phyloP scores from a whole-genome alignment of 768 basidiomycete genomes.

The Rhodotorula diobovata region DNA sequence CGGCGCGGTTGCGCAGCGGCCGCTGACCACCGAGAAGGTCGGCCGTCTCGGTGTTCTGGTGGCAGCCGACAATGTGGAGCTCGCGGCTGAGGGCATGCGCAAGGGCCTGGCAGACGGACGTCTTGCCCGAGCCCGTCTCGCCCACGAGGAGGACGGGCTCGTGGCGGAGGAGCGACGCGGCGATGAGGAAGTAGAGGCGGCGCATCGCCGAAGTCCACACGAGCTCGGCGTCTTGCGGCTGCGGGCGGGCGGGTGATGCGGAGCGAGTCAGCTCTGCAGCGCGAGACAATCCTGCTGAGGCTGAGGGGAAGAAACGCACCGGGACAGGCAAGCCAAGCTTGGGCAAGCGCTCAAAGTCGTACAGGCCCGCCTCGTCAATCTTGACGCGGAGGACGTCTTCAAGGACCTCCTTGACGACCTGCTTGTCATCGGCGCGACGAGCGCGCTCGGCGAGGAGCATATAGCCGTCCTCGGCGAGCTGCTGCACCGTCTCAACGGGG shows the following conservation, averaged over 20 bases:
- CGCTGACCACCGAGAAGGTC: conserved; percentile 91
- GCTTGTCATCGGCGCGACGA: conserved; percentile 75
- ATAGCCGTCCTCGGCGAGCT: conserved; percentile 91
- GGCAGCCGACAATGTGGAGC: conserved; percentile 79
- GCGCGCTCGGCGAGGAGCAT: conserved; percentile 94
- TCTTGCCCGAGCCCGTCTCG: conserved; percentile 96
- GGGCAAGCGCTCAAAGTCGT: conserved; percentile 48
- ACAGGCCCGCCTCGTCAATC: conserved; percentile 68
- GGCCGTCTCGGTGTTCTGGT: conserved; percentile 96
- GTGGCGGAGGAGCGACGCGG: conserved; percentile 78
- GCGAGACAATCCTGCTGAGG: neutral
- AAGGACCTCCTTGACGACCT: conserved; percentile 84
- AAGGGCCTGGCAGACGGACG: conserved; percentile 87
- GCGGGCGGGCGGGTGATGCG: neutral
- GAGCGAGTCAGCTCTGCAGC: too few relatives aligned
- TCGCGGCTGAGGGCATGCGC: conserved; percentile 61
- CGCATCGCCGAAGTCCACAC: conserved; percentile 95
- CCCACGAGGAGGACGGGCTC: conserved; percentile 94
- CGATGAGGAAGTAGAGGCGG: conserved; percentile 74
- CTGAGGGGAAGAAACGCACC: conserved; percentile 6
- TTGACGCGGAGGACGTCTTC: conserved; percentile 81
- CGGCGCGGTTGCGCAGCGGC: conserved; percentile 71
- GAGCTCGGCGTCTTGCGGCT: conserved; percentile 46
- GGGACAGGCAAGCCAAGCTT: conserved; percentile 40
- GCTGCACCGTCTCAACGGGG: conserved; percentile 73